These are phyloP conservation scores for Massariosphaeria phaeospora DNA, from an alignment of 495 filamentous ascomycete species.

Conservation along the genomic window DNA sequence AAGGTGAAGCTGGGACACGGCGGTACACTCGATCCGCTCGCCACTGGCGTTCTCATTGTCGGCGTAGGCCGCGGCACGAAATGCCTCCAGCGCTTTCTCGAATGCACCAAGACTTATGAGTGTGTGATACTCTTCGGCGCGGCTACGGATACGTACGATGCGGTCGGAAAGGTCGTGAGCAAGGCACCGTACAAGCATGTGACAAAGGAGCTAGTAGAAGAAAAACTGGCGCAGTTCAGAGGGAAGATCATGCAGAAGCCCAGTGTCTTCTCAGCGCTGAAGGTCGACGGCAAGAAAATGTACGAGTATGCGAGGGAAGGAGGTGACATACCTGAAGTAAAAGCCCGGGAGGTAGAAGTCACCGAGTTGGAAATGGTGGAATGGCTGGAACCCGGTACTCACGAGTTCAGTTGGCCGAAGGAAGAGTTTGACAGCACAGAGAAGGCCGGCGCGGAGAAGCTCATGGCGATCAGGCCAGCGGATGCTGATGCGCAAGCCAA, in stretches of 20 bases:
- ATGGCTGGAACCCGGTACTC: slow-evolving; percentile 80
- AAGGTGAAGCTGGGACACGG: slow-evolving; percentile 95
- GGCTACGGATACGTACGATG: slow-evolving; percentile 88
- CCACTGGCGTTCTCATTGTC: slow-evolving; percentile 83
- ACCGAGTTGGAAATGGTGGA: slow-evolving; percentile 70
- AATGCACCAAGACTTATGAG: slow-evolving; percentile 90
- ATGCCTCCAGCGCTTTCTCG: slow-evolving; percentile 65
- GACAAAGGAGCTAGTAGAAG: slow-evolving; percentile 70
- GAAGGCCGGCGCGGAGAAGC: slow-evolving; percentile 65
- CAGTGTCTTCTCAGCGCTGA: slow-evolving; percentile 86
- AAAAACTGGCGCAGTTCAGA: slow-evolving; percentile 67
- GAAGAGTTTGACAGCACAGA: slow-evolving; percentile 67
- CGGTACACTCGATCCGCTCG: slow-evolving; percentile 90
- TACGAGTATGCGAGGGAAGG: slow-evolving; percentile 96
- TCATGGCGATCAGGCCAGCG: slow-evolving; percentile 38
- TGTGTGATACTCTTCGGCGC: slow-evolving; percentile 83
- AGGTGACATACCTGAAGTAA: slow-evolving; percentile 60
- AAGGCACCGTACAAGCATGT: slow-evolving; percentile 70
- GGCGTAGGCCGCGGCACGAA: slow-evolving; percentile 90
- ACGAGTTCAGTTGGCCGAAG: slow-evolving; percentile 65
- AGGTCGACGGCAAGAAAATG: slow-evolving; percentile 81
- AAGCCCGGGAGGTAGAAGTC: slow-evolving; percentile 72
- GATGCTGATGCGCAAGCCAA: background rate
- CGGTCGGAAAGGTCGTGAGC: slow-evolving; percentile 71
- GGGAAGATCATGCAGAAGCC: slow-evolving; percentile 89